Evolutionary conservation across 495 filamentous ascomycete genomes (phyloP), one percentile per base, ranked within the genome.

Genomic region (Tuber borchii): DNA sequence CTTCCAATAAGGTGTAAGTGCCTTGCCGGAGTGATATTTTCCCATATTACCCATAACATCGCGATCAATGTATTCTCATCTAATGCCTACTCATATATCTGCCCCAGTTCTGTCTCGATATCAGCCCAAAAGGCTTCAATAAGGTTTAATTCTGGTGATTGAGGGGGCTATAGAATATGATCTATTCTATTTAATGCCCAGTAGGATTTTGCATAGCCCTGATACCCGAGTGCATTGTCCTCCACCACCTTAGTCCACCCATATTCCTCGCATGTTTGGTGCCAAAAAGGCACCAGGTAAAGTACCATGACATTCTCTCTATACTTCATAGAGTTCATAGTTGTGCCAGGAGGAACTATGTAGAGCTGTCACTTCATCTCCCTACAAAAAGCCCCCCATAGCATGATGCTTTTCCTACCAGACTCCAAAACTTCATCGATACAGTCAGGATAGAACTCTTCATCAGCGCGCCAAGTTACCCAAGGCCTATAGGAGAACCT

Each of bases 251-350:
- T 12, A 46, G n/a, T 31, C 71, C 68, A 77, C 42, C 72, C 48
- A 70, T 77, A 77, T 16, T 42, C 70, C 34, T 70, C 65, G 65
- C 69, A 77, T 40, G 71, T 72, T 69, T 73, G 2, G 39, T 79
- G 72, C 75, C 68, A 73, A 42, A 79, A 79, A 10, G 75, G 78
- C 19, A 79, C 61, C 10, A 79, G 70, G 9, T 45, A 37, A 34
- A 69, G 75, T n/a, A 72, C 42, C 14, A 72, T 69, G 31, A 77
- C 46, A 45, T 45, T 46, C 4, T n/a, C 46, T 3, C 20, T 73
- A 69, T 74, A 76, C 56, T 5, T 34, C 68, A 37, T 39, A 69
- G 74, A 79, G 69, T 79, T 51, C 37, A 79, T 56, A 37, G 69
- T 75, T 1, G 37, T 70, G 42, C 73, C 70, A 20, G 26, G 42